Evolutionary conservation across 805 yeast genomes (phyloP).

Genomic region (Candida boleticola): DNA sequence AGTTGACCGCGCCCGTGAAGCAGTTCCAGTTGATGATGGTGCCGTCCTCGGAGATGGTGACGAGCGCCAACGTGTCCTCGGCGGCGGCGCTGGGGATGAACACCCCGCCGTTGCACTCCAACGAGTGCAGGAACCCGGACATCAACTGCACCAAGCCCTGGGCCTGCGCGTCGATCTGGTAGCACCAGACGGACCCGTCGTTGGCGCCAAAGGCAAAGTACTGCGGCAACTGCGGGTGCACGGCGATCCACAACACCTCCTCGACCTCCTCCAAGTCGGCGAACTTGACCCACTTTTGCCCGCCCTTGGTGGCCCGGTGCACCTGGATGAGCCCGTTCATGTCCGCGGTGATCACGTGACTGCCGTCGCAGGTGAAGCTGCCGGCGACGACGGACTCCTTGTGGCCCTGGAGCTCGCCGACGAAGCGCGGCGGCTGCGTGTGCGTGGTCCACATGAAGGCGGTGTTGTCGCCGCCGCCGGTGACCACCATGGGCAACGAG

Average conservation of each 20-base stretch:
- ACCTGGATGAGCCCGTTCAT: conserved; percentile 87
- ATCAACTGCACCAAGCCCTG: conserved; percentile 61
- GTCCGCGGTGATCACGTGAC: conserved; percentile 82
- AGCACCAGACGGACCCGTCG: conserved; percentile 95
- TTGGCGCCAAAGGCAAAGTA: conserved; percentile 88
- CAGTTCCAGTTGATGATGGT: conserved; percentile 87
- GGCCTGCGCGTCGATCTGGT: conserved; percentile 57
- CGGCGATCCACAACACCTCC: conserved; percentile 79
- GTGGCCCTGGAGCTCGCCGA: conserved; percentile 74
- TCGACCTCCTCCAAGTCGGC: conserved; percentile 82
- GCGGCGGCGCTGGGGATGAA: conserved; percentile 59
- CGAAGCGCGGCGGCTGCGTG: conserved; percentile 76
- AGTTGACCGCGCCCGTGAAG: conserved; percentile 67
- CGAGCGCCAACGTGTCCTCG: conserved; percentile 58
- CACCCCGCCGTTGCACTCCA: conserved; percentile 76
- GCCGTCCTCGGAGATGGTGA: conserved; percentile 84
- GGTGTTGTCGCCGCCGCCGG: conserved; percentile 93
- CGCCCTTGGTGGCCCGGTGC: conserved; percentile 68
- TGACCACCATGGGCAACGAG: conserved; percentile 74
- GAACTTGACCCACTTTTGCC: conserved; percentile 75
- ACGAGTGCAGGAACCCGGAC: conserved; percentile 78
- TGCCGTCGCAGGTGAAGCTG: conserved; percentile 81
- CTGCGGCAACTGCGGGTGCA: conserved; percentile 69
- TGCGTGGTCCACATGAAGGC: conserved; percentile 94
- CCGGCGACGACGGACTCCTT: conserved; percentile 86